Evolutionary conservation across 1,284 basidiomycete genomes (phyloP).

Genomic region (Athelia sp.): DNA sequence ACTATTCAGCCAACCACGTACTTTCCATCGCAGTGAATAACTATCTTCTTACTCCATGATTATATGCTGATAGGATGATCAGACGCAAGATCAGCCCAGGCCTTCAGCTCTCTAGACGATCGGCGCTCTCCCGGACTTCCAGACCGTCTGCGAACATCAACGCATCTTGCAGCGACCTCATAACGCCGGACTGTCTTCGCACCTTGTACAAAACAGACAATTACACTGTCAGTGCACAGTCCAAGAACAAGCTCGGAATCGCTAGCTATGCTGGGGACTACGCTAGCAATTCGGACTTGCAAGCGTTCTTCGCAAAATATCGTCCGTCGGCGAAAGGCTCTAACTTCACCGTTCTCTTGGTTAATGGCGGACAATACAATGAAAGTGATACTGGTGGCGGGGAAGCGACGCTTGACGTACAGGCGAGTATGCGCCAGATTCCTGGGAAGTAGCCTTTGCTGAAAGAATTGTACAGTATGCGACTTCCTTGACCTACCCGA

Average conservation of each 20-base stretch:
- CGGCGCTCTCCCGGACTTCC: slow-evolving; percentile 13
- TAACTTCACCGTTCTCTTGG: slow-evolving; percentile 45
- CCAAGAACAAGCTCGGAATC: slow-evolving; percentile 49
- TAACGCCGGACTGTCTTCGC: slow-evolving; percentile 57
- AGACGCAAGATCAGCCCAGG: slow-evolving; percentile 38
- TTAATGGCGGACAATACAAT: slow-evolving; percentile 54
- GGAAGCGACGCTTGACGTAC: slow-evolving; percentile 62
- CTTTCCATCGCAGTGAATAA: slow-evolving; percentile 46
- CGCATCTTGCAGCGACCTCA: slow-evolving; percentile 20
- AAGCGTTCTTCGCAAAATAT: slow-evolving; percentile 48
- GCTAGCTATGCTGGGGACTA: slow-evolving; percentile 57
- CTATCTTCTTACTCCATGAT: slow-evolving; percentile 4
- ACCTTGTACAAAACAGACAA: slow-evolving; percentile 53
- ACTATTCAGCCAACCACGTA: slow-evolving; percentile 57
- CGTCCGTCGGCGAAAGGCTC: slow-evolving; percentile 47
- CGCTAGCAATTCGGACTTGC: slow-evolving; percentile 50
- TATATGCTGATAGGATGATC: slow-evolving; percentile 13
- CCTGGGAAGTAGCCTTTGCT: slow-evolving; percentile 57
- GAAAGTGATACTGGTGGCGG: slow-evolving; percentile 49
- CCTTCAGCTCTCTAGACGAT: slow-evolving; percentile 18
- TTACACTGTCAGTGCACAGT: slow-evolving; percentile 44
- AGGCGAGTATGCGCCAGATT: slow-evolving; percentile 42
- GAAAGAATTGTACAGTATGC: slow-evolving; percentile 50
- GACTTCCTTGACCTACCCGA: slow-evolving; percentile 15
- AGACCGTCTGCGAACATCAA: slow-evolving; percentile 35